Percentiles rank a stretch among this genome's conserved stretches.
Evolutionary conservation across 257 asterid genomes (phyloP).

Genomic region (Galeopsis tetrahit): DNA sequence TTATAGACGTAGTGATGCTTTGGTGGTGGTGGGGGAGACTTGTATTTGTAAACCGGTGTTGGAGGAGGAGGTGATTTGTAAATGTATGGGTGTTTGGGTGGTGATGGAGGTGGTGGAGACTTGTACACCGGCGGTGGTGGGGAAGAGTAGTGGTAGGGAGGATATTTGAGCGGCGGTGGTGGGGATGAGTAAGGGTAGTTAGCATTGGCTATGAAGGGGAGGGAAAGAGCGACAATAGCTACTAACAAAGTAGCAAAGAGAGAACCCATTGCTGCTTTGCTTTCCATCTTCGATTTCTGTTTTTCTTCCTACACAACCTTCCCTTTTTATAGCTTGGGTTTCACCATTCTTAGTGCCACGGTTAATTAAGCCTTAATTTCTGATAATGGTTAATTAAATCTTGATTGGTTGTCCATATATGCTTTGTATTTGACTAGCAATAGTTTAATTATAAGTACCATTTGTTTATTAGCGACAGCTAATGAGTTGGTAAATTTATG

Average conservation of each 20-base stretch:
- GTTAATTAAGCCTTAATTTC: slow-evolving; percentile 2
- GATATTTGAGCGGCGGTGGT: slow-evolving; percentile 28
- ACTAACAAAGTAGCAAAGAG: slow-evolving; percentile 36
- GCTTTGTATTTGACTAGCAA: slow-evolving; percentile 18
- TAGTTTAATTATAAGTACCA: not conserved
- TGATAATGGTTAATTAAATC: slow-evolving; percentile 1
- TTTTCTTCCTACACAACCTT: not conserved
- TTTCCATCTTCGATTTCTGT: slow-evolving; percentile 35
- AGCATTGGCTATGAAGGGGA: slow-evolving; percentile 38
- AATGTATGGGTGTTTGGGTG: not conserved
- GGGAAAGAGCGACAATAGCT: slow-evolving; percentile 34
- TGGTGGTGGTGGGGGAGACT: slow-evolving; percentile 3
- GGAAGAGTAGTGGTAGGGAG: slow-evolving; percentile 22
- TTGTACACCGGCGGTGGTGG: slow-evolving; percentile 29
- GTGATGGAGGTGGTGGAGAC: slow-evolving; percentile 26
- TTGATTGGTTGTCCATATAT: slow-evolving; percentile 29
- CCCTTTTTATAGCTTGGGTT: slow-evolving; percentile 40
- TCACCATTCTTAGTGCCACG: slow-evolving; percentile 23
- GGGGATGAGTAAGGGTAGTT: slow-evolving; percentile 33
- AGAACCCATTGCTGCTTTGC: slow-evolving; percentile 33
- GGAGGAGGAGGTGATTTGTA: slow-evolving; percentile 27
- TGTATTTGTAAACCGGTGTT: slow-evolving; percentile 1
- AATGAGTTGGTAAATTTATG: not conserved
- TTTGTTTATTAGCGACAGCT: slow-evolving; percentile 26
- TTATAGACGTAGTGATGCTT: not conserved